Evolutionary conservation across 2,329 filamentous ascomycete species (phyloP).

Genomic region (Sporothrix humicola): DNA sequence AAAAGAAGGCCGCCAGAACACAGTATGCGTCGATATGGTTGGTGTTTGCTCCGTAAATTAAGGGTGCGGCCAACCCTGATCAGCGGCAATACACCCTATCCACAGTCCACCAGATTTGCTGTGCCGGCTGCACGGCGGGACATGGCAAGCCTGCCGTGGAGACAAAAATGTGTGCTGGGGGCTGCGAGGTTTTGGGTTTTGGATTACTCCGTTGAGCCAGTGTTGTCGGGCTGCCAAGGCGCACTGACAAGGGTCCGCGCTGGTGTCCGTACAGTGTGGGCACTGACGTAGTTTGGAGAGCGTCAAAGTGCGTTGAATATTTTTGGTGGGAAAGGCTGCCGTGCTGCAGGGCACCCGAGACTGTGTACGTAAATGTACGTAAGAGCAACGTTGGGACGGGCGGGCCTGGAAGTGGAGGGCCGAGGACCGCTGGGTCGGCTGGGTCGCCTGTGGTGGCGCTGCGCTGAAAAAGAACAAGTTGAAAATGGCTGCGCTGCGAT

Average conservation of each 20-base stretch:
- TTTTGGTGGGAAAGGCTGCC: neutral
- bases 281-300: conserved; percentile 28
- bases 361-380: conserved; percentile 45
- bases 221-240: conserved; percentile 16
- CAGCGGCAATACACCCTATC: conserved; percentile 30
- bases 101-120: conserved; percentile 26
- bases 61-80: conserved; percentile 22
- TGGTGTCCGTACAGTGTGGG: conserved; percentile 10
- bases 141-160: conserved; percentile 24
- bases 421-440: neutral
- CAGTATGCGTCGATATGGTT: conserved; percentile 8
- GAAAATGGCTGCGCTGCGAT: conserved; percentile 27
- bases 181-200: neutral
- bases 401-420: neutral
- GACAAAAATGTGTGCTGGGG: conserved; percentile 5
- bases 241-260: conserved; percentile 14
- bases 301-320: conserved; percentile 14
- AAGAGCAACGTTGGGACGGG: conserved; percentile 36
- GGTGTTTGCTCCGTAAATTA: conserved; percentile 26
- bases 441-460: conserved; percentile 17
- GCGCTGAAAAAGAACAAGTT: conserved; percentile 1
- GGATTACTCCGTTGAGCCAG: conserved; percentile 4
- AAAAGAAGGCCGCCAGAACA: conserved; percentile 18
- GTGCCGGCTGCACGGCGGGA: conserved; percentile 30
- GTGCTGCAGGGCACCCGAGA: conserved; percentile 17